These are phyloP conservation scores for Suillus variegatus DNA, from an alignment of 768 basidiomycete genomes.

Conservation along the genomic window DNA sequence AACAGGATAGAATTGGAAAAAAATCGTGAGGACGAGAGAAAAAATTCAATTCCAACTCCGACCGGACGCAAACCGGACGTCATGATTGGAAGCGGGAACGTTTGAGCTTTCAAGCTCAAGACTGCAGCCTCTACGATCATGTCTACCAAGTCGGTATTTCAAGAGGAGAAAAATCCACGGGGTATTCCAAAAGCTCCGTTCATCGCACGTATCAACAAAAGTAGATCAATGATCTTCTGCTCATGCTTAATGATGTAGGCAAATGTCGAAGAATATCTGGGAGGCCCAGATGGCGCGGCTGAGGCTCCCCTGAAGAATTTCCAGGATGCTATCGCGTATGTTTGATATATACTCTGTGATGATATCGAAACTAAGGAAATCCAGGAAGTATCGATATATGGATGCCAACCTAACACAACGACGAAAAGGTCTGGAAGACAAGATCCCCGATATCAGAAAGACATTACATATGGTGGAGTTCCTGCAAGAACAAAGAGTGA, in stretches of 20 bases:
- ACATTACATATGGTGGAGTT: slow-evolving; percentile 89
- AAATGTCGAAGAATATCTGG: slow-evolving; percentile 85
- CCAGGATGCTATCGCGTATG: slow-evolving; percentile 94
- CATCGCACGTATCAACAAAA: slow-evolving; percentile 60
- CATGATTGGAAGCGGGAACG: too few relatives aligned
- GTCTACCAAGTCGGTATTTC: slow-evolving; percentile 32
- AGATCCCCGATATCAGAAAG: slow-evolving; percentile 95
- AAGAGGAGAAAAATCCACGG: slow-evolving; percentile 71
- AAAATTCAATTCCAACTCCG: too few relatives aligned
- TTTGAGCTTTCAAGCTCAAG: not conserved
- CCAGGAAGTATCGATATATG: slow-evolving; percentile 99
- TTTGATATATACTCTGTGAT: slow-evolving; percentile 10
- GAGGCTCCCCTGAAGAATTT: slow-evolving; percentile 79
- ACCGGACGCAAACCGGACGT: too few relatives aligned
- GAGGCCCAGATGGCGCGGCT: slow-evolving; percentile 73
- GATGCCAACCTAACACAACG: slow-evolving; percentile 82
- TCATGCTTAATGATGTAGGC: slow-evolving; percentile 47
- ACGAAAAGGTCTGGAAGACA: slow-evolving; percentile 79
- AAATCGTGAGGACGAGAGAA: not conserved
- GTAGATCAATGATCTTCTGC: not conserved
- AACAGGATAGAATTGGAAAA: slow-evolving; percentile 64
- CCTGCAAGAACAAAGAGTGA: slow-evolving; percentile 69
- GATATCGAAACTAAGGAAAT: slow-evolving; percentile 28
- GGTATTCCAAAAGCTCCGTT: slow-evolving; percentile 97
- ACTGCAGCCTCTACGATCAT: slow-evolving; percentile 12